Evolutionary conservation across 805 yeast genomes (phyloP).

Genomic region (Kockiozyma suomiensis): DNA sequence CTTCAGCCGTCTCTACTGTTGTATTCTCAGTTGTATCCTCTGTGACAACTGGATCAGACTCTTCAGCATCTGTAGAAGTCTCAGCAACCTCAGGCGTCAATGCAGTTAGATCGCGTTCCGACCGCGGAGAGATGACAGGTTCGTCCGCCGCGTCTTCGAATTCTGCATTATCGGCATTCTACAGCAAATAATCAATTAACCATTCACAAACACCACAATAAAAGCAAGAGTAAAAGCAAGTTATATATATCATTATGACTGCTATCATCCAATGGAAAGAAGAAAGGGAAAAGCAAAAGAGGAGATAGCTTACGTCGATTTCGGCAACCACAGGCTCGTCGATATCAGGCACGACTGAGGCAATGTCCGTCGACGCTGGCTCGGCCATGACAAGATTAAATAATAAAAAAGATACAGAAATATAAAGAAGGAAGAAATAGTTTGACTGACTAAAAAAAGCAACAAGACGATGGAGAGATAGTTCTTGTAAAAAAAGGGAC

Average conservation of each 20-base stretch:
- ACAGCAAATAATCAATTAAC: background rate
- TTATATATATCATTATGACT: too few species aligned
- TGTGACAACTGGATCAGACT: background rate
- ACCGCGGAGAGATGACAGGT: background rate
- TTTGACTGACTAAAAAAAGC: too few species aligned
- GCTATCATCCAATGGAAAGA: too few species aligned
- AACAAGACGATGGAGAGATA: too few species aligned
- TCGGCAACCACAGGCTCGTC: too few species aligned
- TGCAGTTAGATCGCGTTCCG: constrained; percentile 23
- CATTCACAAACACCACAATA: background rate
- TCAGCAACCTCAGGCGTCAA: background rate
- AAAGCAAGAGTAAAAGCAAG: background rate
- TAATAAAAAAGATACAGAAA: too few species aligned
- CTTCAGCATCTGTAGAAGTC: background rate
- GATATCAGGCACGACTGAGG: too few species aligned
- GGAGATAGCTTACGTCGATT: too few species aligned
- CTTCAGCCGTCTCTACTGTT: background rate
- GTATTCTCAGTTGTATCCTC: background rate
- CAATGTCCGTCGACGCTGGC: too few species aligned
- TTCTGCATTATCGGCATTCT: constrained; percentile 20
- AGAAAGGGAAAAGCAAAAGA: too few species aligned
- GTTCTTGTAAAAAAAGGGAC: background rate
- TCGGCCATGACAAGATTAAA: too few species aligned
- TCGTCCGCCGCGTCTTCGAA: constrained; percentile 23
- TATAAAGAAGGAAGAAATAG: too few species aligned